Evolutionary conservation across 1,284 basidiomycete genomes (phyloP).

Genomic region (Wallemia ichthyophaga): DNA sequence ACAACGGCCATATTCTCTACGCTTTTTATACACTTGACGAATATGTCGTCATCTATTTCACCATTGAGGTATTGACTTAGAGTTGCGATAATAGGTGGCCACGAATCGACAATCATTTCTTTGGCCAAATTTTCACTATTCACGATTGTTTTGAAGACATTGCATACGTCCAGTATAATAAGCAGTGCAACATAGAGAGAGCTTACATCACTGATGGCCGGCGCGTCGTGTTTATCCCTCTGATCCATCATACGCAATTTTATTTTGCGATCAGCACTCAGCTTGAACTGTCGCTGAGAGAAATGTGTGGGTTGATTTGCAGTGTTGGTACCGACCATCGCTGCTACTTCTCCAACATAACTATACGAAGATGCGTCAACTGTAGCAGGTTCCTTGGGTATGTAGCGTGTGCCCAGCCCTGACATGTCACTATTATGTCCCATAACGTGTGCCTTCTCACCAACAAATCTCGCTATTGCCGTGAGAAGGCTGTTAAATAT

Average conservation of each 20-base stretch:
- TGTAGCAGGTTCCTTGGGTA: neutral
- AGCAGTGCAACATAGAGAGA: slow-evolving; percentile 56
- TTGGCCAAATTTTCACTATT: slow-evolving; percentile 25
- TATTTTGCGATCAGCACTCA: slow-evolving; percentile 4
- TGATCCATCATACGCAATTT: slow-evolving; percentile 46
- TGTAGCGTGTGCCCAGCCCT: neutral
- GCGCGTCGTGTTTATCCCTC: slow-evolving; percentile 80
- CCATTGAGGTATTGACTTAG: slow-evolving; percentile 67
- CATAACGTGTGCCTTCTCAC: neutral
- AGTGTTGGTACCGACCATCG: slow-evolving; percentile 51
- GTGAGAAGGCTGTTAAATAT: neutral
- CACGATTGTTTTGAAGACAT: slow-evolving; percentile 33
- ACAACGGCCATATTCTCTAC: slow-evolving; percentile 62
- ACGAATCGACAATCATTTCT: slow-evolving; percentile 52
- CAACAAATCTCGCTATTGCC: neutral
- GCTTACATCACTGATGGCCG: slow-evolving; percentile 47
- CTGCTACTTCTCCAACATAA: slow-evolving; percentile 36
- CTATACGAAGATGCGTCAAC: slow-evolving; percentile 6
- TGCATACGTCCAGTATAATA: slow-evolving; percentile 24
- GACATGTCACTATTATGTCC: neutral
- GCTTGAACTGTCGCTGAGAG: slow-evolving; percentile 1
- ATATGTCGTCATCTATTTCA: slow-evolving; percentile 58
- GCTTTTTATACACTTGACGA: slow-evolving; percentile 47
- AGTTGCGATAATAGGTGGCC: slow-evolving; percentile 67
- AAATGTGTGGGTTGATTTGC: slow-evolving; percentile 40